Base-by-base conservation (phyloP, 2,329 filamentous ascomycete genomes). In the Apiospora marii region DNA sequence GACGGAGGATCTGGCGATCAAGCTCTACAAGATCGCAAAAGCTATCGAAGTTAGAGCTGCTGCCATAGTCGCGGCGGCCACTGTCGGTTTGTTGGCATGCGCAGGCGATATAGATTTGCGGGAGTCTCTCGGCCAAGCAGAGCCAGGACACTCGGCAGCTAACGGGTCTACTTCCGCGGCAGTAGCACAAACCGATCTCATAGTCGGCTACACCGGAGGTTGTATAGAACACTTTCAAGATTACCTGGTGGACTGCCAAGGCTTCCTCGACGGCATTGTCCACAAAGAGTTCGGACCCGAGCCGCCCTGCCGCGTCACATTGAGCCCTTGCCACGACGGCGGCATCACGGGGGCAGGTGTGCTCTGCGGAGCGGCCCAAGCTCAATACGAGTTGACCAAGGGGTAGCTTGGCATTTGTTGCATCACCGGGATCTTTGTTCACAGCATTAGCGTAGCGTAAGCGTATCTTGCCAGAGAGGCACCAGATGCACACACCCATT, bases 171-270 rank as follows among this genome's bases (percentile, higher is more conserved):
- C 53, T n/a, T 51, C 69, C n/a, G 24, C 49, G 24, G 48, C 70
- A 8, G 24, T 44, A 19, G 44, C 70, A 10, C 74, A 80, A 73
- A 76, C 84, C 74, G 91, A 94, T 76, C 81, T 96, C 43, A 91
- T 94, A 1, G 92, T 95, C 30, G 93, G 93, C 0, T 95, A 94
- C 79, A 94, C 93, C 0, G 93, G 93, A 44, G 92, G 93, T 8
- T 94, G 93, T 78, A 95, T 95, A 73, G 89, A 91, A n/a, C 90
- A 93, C 77, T 94, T 94, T 77, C 93, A 93, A 68, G 88, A 93
- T 76, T 95, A 94, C 81, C 85, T 93, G 58, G 82, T 85, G 64
- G 92, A 92, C 77, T 94, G 92, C 75, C 92, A 95, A 80, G 78
- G 82, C 19, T 93, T 93, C 78, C 86, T 95, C 69, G 90, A 94